Evolutionary conservation across 352 stramenopile genomes (phyloP).

Genomic region (Phytophthora chlamydospora): DNA sequence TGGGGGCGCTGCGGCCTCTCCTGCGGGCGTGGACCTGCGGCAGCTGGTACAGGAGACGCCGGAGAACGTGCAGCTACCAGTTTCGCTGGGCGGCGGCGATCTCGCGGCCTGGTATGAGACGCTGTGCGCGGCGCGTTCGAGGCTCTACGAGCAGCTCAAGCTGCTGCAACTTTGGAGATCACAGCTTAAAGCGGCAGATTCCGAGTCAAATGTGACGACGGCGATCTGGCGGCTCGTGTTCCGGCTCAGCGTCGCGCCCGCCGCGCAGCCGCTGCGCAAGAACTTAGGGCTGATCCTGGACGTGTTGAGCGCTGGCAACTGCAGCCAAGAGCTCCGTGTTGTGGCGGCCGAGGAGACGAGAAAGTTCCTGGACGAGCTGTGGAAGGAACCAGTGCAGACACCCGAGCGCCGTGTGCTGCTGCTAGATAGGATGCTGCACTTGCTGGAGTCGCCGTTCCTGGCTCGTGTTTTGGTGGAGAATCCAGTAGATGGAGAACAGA

Average conservation of each 20-base stretch:
- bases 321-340: conserved; percentile 20
- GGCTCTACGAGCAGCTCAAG: conserved; percentile 73
- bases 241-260: conserved; percentile 53
- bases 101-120: conserved; percentile 55
- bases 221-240: conserved; percentile 65
- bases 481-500: conserved; percentile 16
- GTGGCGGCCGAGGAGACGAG: conserved; percentile 49
- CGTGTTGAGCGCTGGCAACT: conserved; percentile 37
- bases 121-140: conserved; percentile 36
- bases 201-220: conserved; percentile 33
- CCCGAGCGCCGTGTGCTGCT: conserved; percentile 38
- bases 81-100: conserved; percentile 36
- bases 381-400: conserved; percentile 16
- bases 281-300: conserved; percentile 71
- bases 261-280: conserved; percentile 58
- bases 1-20: conserved; percentile 25
- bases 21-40: conserved; percentile 43
- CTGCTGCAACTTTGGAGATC: conserved; percentile 13
- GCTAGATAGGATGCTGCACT: conserved; percentile 62
- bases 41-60: conserved; percentile 34
- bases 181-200: conserved; percentile 1
- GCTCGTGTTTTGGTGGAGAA: conserved; percentile 51
- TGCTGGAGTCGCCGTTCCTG: conserved; percentile 68
- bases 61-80: conserved; percentile 41
- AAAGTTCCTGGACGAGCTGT: conserved; percentile 42